Evolutionary conservation across 129 eudicot genomes (phyloP), one percentile per base, ranked within the genome.

Genomic region (Escallonia rubra): DNA sequence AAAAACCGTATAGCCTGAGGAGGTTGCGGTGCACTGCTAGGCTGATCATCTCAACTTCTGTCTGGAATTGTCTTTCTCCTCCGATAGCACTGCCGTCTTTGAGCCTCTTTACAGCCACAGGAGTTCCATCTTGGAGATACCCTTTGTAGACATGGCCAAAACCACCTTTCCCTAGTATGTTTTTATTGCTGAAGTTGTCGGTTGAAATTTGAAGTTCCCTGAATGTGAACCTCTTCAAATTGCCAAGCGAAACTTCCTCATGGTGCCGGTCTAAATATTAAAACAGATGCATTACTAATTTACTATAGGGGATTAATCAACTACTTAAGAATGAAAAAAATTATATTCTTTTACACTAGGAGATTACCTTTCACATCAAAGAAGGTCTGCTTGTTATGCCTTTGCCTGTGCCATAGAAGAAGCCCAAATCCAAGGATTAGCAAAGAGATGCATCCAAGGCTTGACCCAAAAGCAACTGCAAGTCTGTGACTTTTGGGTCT

Each of bases 61-160:
- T 90, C 78, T 86, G 87, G 58, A 90, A 90, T 56, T 90, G 97
- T 44, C 76, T 77, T 57, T 81, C 85, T 10, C 97, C 95, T 3
- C 95, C 95, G 38, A 67, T 68, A 0, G 95, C 80, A 66, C 84
- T 75, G 13, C 97, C 97, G 70, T 90, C 97, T 68, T 86, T 86
- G 51, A 90, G 84, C 70, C 97, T 84, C 75, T 90, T 90, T 41
- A 90, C 95, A 14, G 97, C 97, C 57, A 90, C 95, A 3, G 79
- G 59, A 23, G 95, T 84, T 11, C 95, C 97, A 46, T 86, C 95
- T 45, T 48, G 81, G 16, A 90, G 87, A 61, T 49, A 61, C 39
- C 97, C 97, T 72, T 86, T 90, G 87, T 90, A 90, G 41, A 90
- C 97, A 40, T 86, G 80, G 53, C 97, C 97, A 50, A 81, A 90